Evolutionary conservation across 306 rosid genomes (phyloP).

Genomic region (Medicago ruthenica): DNA sequence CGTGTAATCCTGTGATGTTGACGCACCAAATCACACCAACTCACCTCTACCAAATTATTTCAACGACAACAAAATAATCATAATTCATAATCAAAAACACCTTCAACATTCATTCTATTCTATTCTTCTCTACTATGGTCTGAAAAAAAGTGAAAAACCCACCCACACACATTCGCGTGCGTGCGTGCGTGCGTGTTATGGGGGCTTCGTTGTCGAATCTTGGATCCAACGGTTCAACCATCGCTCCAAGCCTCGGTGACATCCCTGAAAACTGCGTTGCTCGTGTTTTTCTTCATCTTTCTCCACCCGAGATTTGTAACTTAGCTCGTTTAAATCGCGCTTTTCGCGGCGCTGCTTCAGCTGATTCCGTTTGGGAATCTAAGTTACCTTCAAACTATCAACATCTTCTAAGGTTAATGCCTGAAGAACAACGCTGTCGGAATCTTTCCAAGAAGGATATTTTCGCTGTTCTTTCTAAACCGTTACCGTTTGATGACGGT

Average conservation of each 20-base stretch:
- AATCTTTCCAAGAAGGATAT: conserved; percentile 74
- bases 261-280: conserved; percentile 94
- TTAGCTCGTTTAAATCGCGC: conserved; percentile 82
- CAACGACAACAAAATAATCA: not conserved
- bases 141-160: too few relatives aligned
- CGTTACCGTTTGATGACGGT: conserved; percentile 70
- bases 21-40: too few relatives aligned
- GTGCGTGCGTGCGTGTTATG: conserved; percentile 40
- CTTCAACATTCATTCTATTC: not conserved
- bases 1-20: too few relatives aligned
- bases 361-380: conserved; percentile 82
- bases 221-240: conserved; percentile 62
- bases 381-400: conserved; percentile 82
- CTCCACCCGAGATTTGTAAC: conserved; percentile 94
- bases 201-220: conserved; percentile 82
- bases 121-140: too few relatives aligned
- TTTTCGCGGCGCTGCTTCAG: conserved; percentile 89
- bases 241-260: conserved; percentile 87
- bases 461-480: conserved; percentile 71
- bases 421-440: conserved; percentile 61
- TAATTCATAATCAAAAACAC: too few relatives aligned
- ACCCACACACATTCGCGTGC: too few relatives aligned
- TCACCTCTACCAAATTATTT: not conserved
- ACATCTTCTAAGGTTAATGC: conserved; percentile 68
- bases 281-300: conserved; percentile 74